These are phyloP conservation scores for Chrysochromulina parva DNA, from an alignment of 78 protist genomes.

Conservation along the genomic window DNA sequence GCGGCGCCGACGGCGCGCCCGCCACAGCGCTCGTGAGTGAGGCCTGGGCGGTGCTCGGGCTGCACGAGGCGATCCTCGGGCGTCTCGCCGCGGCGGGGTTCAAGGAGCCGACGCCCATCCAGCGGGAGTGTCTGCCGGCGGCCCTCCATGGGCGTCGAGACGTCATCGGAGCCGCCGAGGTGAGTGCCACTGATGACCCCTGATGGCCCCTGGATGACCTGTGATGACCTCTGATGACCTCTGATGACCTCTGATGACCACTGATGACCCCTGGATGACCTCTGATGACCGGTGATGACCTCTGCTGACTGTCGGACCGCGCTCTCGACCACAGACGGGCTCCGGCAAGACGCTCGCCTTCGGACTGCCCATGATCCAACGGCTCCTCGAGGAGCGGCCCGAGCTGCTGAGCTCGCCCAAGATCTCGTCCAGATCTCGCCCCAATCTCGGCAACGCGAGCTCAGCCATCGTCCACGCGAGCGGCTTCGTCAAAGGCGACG, in stretches of 20 bases:
- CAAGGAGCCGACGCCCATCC: conserved; percentile 67
- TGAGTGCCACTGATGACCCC: no score
- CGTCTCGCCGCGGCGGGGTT: background rate
- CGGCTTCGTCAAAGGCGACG: no score
- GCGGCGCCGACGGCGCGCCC: no score
- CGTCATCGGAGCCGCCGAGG: conserved; percentile 71
- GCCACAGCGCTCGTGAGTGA: no score
- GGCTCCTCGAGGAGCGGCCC: background rate
- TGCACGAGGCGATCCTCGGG: background rate
- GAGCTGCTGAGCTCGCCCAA: background rate
- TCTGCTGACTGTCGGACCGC: no score
- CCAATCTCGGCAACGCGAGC: background rate
- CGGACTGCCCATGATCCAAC: conserved; percentile 71
- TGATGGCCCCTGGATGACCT: no score
- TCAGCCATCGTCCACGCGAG: no score
- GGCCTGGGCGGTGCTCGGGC: conserved; percentile 1
- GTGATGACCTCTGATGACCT: background rate
- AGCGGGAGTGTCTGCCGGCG: conserved; percentile 61
- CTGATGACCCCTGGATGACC: no score
- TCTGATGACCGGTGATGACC: no score
- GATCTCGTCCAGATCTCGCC: no score
- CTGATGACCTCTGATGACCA: no score
- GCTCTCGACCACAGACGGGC: no score
- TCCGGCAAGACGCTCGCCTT: conserved; percentile 90
- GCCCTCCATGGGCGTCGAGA: conserved; percentile 40